Base-by-base conservation (phyloP, 352 stramenopile species). In the Phytopythium cucurbitacearum region DNA sequence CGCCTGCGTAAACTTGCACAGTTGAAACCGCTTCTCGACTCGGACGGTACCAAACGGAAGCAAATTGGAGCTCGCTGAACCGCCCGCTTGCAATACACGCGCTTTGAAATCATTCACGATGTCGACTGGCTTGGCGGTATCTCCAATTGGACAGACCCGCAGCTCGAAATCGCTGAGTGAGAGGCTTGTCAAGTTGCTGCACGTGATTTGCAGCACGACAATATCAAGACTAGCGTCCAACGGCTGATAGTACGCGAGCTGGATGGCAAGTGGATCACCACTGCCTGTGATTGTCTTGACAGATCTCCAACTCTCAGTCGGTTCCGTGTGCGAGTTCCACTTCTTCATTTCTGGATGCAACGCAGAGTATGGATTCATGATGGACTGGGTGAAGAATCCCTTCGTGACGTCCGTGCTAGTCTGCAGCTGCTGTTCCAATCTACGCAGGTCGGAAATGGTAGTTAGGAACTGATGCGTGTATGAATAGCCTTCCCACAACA, bases 151-250 rank as follows among this genome's bases (percentile, higher is more conserved):
- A 3, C 62, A 74, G 44, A 91, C 67, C 3, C 76, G 71, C 50
- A 93, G 65, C 64, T 85, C 76, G 53, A 93, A 80, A 38, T 88
- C 78, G 35, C 46, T 75, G 3, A 91, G 62, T 0, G 79, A 7
- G 8, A 89, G 53, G 39, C 69, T 89, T 49, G 65, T 89, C 33
- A 84, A 68, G 48, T 94, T 94, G 62, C 71, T 86, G 52, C 68
- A 85, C 7, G 62, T 73, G 10, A 94, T 52, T 5, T 64, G 64
- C 0, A 91, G 52, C 21, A 64, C 56, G 9, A 91, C 48, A 3
- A 78, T 57, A 7, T 89, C 70, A 53, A 88, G 75, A 10, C 75
- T 69, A 16, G 53, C 57, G 9, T 53, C 40, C 7, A 70, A 41
- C 0, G 70, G 62, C 35, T 94, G 80, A 3, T 75, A 66, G 49